Base-by-base conservation (phyloP, 176 grass and related monocot genomes). In the Ampelocalamus luodianensis region DNA sequence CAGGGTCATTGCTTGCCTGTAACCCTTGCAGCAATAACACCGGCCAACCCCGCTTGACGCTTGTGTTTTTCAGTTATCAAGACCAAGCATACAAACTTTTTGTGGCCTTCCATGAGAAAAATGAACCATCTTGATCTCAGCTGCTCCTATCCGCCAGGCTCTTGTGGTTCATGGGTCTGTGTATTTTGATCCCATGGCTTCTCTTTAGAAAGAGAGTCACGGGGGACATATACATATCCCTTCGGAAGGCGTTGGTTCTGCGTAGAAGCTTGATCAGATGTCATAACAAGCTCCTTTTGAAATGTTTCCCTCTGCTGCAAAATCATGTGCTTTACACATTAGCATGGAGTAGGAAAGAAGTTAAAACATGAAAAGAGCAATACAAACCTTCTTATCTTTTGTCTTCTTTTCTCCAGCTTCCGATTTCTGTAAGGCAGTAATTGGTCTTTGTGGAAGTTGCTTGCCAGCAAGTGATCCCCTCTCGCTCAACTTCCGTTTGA, bases 181-280 rank as follows among this genome's bases (percentile, higher is more conserved):
- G 76, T 56, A 85, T 90, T 90, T 68, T 43, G 67, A 78, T 86
- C 85, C 68, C 81, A 84, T 37, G 60, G 71, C 67, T 89, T 94
- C 40, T 99, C 97, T 94, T 99, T 99, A 72, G 93, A 92, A 71
- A 99, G 83, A 86, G 89, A 94, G 26, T 92, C 93, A 80, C 94
- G 85, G 72, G 97, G 97, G 38, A 99, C 93, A 91, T 96, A 99
- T 32, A 69, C 92, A 64, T 92, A 99, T 68, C 97, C 97, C 63
- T 94, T 94, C 16, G 97, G 93, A 80, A 96, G 97, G 56, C 92
- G 82, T 80, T 99, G 97, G 64, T 96, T 99, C 78, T 96, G 93
- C 34, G 89, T 93, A 44, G 84, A 91, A 29, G 97, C 93, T 89
- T 99, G 93, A 81, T 96, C 97, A 63, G 93, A 99, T 66, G 92